Evolutionary conservation across 2,329 filamentous ascomycete genomes (phyloP).

Genomic region (Nemania abortiva): DNA sequence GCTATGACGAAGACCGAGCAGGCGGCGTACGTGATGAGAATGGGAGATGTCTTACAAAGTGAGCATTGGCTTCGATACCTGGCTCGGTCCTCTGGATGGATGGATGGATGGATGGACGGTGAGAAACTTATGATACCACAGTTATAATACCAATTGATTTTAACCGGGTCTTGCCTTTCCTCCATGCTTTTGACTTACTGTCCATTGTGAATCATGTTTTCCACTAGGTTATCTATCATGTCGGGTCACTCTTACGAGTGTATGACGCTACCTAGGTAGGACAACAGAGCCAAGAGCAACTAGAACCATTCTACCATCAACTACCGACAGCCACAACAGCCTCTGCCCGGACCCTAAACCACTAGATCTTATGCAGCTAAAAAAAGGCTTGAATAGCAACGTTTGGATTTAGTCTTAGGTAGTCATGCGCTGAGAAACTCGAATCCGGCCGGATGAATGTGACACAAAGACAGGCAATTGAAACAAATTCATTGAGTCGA

Average conservation of each 20-base stretch:
- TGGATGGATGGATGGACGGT: background rate
- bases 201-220: background rate
- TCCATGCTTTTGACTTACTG: background rate
- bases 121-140: constrained; percentile 32
- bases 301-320: background rate
- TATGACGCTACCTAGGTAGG: background rate
- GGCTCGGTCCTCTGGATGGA: background rate
- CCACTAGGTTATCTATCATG: constrained; percentile 1
- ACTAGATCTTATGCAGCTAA: constrained; percentile 8
- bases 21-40: background rate
- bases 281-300: constrained; percentile 17
- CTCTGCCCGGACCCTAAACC: background rate
- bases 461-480: background rate
- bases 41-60: background rate
- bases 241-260: background rate
- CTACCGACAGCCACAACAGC: background rate
- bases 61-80: background rate
- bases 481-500: background rate
- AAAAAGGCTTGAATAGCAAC: background rate
- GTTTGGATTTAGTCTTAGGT: background rate
- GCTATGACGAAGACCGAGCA: background rate
- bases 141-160: constrained; percentile 34
- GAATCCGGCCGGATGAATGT: background rate
- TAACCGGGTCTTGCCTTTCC: background rate
- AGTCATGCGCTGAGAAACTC: background rate